phyloP scores from a whole-genome alignment of 1,284 basidiomycete species.

The Coniferiporia sulphurascens region DNA sequence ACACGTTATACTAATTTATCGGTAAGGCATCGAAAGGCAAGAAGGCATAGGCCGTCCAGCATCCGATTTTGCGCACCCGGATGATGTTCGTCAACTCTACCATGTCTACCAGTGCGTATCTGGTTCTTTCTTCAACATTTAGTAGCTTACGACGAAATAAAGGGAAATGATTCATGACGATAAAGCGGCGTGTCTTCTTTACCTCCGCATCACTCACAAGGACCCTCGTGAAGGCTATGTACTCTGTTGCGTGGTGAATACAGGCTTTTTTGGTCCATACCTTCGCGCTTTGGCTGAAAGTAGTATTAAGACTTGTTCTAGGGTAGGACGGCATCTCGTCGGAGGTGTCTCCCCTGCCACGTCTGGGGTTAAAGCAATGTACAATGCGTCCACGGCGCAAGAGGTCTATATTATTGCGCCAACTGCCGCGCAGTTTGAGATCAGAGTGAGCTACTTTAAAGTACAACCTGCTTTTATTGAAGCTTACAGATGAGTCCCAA shows the following conservation, averaged over 20 bases:
- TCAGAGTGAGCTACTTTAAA: slow-evolving; percentile 30
- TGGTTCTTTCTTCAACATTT: neutral
- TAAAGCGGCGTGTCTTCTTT: slow-evolving; percentile 69
- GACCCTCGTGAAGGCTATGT: slow-evolving; percentile 67
- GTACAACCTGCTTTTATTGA: slow-evolving; percentile 34
- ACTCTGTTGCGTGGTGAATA: slow-evolving; percentile 62
- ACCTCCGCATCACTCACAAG: slow-evolving; percentile 70
- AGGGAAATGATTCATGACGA: slow-evolving; percentile 67
- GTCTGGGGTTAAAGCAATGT: slow-evolving; percentile 64
- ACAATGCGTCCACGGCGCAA: slow-evolving; percentile 73
- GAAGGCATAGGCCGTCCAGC: slow-evolving; percentile 64
- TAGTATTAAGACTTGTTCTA: slow-evolving; percentile 30
- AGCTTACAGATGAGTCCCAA: neutral
- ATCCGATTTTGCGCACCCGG: slow-evolving; percentile 69
- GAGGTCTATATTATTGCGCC: slow-evolving; percentile 70
- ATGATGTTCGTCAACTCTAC: slow-evolving; percentile 59
- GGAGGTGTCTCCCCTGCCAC: slow-evolving; percentile 70
- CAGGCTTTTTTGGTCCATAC: slow-evolving; percentile 15
- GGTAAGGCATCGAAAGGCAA: slow-evolving; percentile 59
- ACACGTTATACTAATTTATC: slow-evolving; percentile 4
- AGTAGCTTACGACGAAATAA: slow-evolving; percentile 24
- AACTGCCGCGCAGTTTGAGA: slow-evolving; percentile 59
- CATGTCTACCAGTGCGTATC: slow-evolving; percentile 58
- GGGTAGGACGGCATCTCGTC: slow-evolving; percentile 64
- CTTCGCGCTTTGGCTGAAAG: slow-evolving; percentile 31